Evolutionary conservation across 2,329 filamentous ascomycete genomes (phyloP).

Genomic region (Claviceps sorghi): DNA sequence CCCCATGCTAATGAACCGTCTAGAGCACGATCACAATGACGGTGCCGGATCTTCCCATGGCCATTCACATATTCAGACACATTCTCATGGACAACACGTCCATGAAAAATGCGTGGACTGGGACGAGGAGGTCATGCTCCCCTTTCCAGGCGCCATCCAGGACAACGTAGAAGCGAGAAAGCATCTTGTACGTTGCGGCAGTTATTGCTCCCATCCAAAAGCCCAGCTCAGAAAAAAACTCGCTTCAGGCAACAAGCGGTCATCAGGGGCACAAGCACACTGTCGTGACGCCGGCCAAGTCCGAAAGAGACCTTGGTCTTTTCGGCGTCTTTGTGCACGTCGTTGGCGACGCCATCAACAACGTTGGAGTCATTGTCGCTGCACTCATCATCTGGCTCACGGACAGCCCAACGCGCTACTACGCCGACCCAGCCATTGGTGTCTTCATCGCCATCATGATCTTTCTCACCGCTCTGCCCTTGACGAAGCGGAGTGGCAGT

Average conservation of each 20-base stretch:
- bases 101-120: not conserved
- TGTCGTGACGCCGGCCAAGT: constrained; percentile 15
- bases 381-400: constrained; percentile 56
- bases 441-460: constrained; percentile 63
- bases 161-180: not conserved
- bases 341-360: constrained; percentile 59
- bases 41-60: constrained; percentile 13
- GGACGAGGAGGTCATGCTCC: not conserved
- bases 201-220: not conserved
- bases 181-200: not conserved
- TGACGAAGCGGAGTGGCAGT: constrained; percentile 45
- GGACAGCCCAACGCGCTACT: constrained; percentile 43
- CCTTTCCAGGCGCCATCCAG: not conserved
- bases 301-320: constrained; percentile 51
- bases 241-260: not conserved
- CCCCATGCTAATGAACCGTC: not conserved
- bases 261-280: constrained; percentile 39
- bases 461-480: constrained; percentile 44
- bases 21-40: constrained; percentile 26
- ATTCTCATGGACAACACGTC: constrained; percentile 1
- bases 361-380: constrained; percentile 58
- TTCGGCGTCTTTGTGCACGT: constrained; percentile 58
- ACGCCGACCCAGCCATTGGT: constrained; percentile 56
- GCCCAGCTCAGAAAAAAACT: not conserved
- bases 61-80: constrained; percentile 11